Conservation (phyloP, 192 early-diverging fungal genomes). For the Coemansia sp. region DNA sequence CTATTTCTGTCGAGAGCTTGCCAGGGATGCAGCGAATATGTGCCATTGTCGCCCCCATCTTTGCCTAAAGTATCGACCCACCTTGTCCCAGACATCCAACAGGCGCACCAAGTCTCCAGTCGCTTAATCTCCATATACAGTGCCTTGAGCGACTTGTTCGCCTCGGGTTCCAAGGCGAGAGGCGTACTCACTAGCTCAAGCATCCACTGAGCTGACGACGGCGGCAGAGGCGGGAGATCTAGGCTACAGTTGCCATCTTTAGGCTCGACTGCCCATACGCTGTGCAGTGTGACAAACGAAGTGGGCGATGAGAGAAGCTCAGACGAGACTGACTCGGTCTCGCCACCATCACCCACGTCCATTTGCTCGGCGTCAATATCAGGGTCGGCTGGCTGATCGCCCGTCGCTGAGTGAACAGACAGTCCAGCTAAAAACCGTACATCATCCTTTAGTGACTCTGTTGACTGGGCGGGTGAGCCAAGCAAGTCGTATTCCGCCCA, state of each 20-base stretch:
- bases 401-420: background rate
- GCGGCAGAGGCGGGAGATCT: constrained; percentile 21
- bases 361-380: background rate
- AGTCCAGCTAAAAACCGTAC: background rate
- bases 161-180: constrained; percentile 26
- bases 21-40: constrained; percentile 15
- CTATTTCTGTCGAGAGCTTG: background rate
- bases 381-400: background rate
- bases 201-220: constrained; percentile 46
- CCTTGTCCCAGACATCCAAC: constrained; percentile 27
- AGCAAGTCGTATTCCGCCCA: constrained; percentile 51
- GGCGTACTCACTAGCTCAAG: constrained; percentile 47
- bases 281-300: constrained; percentile 37
- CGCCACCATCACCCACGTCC: background rate
- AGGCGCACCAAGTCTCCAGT: constrained; percentile 38
- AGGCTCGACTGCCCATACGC: constrained; percentile 27
- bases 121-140: constrained; percentile 39
- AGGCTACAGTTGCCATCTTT: constrained; percentile 4
- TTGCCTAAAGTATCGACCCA: constrained; percentile 13
- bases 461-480: constrained; percentile 23
- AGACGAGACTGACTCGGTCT: constrained; percentile 9
- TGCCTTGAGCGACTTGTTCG: constrained; percentile 16
- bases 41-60: background rate
- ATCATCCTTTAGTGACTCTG: background rate
- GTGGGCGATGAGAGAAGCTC: background rate